A percentile compares a stretch with the other conserved stretches of the same genome.
These are phyloP conservation scores for Monosporascus sp. DNA, from an alignment of 2,329 filamentous ascomycete genomes.

Conservation along the genomic window DNA sequence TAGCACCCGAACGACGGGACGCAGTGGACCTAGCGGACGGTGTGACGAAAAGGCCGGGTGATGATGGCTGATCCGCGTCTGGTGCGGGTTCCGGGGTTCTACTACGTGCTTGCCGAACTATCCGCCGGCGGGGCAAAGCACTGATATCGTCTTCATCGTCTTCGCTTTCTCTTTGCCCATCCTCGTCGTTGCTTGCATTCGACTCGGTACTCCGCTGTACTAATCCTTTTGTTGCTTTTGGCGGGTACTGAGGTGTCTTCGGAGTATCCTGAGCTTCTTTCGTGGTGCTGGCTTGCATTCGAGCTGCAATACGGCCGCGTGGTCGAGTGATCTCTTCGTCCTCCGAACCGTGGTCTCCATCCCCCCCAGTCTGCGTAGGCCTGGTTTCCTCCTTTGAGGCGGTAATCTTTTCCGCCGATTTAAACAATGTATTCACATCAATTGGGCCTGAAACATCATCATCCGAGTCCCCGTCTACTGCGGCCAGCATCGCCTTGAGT, in stretches of 20 bases:
- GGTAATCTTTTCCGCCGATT: constrained; percentile 14
- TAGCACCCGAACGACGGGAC: constrained; percentile 16
- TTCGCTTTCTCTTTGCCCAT: constrained; percentile 11
- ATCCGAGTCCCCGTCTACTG: constrained; percentile 44
- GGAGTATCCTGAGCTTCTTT: constrained; percentile 3
- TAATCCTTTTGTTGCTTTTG: constrained; percentile 1
- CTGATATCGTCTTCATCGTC: constrained; percentile 21
- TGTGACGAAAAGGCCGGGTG: constrained; percentile 53
- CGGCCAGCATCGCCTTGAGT: constrained; percentile 47
- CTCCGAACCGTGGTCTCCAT: constrained; percentile 35
- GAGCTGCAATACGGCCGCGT: constrained; percentile 29
- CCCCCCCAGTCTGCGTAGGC: constrained; percentile 19
- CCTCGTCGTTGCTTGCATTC: constrained; percentile 7
- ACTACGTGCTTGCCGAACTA: constrained; percentile 16
- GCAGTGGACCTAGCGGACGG: constrained; percentile 32
- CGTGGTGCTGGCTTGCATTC: constrained; percentile 22
- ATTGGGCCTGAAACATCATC: constrained; percentile 28
- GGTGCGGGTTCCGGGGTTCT: constrained; percentile 22
- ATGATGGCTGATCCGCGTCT: constrained; percentile 29
- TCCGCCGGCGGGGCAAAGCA: constrained; percentile 17
- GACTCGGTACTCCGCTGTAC: constrained; percentile 1
- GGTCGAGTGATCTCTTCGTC: constrained; percentile 37
- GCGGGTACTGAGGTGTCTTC: constrained; percentile 1
- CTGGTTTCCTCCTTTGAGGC: constrained; percentile 6
- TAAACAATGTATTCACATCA: constrained; percentile 19